phyloP scores from a whole-genome alignment of 768 basidiomycete species.

The Termitomyces sp. region DNA sequence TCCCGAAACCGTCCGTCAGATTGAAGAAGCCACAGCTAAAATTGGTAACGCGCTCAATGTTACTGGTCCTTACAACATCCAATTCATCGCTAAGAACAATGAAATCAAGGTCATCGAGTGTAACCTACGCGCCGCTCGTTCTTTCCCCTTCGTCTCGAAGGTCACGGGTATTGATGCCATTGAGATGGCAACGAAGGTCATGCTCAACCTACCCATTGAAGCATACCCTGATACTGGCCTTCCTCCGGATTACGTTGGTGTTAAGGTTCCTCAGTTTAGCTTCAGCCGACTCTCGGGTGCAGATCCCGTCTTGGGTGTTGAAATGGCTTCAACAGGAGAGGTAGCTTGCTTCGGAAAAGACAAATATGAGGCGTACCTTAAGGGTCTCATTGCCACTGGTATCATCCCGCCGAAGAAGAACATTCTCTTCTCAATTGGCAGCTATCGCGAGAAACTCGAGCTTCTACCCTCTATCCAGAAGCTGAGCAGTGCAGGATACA shows the following conservation, averaged over 20 bases:
- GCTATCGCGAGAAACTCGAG: conserved; percentile 96
- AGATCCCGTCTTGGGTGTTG: conserved; percentile 95
- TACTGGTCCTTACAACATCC: conserved; percentile 98
- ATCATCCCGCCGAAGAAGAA: conserved; percentile 96
- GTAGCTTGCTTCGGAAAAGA: conserved; percentile 98
- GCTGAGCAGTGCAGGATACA: conserved; percentile 88
- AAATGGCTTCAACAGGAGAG: conserved; percentile 99
- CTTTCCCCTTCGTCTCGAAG: conserved; percentile 99
- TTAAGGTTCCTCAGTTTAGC: conserved; percentile 99
- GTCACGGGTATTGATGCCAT: conserved; percentile 97
- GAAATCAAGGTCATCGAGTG: conserved; percentile 99
- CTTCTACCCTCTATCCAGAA: conserved; percentile 94
- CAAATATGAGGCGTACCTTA: conserved; percentile 98
- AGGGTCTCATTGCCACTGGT: conserved; percentile 94
- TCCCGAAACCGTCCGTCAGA: conserved; percentile 92
- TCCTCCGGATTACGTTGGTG: conserved; percentile 92
- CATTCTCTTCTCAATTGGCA: conserved; percentile 93
- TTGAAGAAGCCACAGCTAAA: conserved; percentile 95
- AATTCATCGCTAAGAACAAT: conserved; percentile 99
- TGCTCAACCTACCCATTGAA: conserved; percentile 87
- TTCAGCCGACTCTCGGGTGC: conserved; percentile 96
- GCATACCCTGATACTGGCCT: conserved; percentile 87
- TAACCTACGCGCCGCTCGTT: conserved; percentile 95
- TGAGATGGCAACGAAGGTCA: conserved; percentile 98
- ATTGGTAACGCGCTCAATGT: conserved; percentile 98